A percentile compares a stretch with the other conserved stretches of the same genome.
Conservation (phyloP, 129 eudicot genomes). For the Lactuca saligna region DNA sequence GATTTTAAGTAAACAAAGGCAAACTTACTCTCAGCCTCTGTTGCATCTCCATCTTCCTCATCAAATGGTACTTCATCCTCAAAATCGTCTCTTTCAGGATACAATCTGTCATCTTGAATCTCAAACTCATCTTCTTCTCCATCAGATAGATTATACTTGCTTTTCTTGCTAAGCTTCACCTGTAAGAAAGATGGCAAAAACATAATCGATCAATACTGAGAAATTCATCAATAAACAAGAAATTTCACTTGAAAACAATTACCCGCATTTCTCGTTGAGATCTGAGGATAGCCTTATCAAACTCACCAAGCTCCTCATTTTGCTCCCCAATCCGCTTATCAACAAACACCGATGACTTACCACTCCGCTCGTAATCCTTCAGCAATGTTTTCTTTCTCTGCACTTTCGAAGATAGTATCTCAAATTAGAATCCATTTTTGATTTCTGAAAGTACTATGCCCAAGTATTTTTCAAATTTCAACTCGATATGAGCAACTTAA, state of each 20-base stretch:
- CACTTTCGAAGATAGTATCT: slow-evolving; percentile 10
- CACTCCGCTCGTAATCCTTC: slow-evolving; percentile 82
- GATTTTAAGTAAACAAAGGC: slow-evolving; percentile 5
- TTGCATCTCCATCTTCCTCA: slow-evolving; percentile 52
- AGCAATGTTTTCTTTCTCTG: slow-evolving; percentile 90
- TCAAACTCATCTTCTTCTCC: slow-evolving; percentile 90
- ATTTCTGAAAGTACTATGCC: background rate
- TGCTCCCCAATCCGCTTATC: slow-evolving; percentile 95
- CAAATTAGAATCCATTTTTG: slow-evolving; percentile 7
- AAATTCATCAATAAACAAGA: background rate
- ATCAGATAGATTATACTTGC: slow-evolving; percentile 83
- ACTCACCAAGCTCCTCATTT: slow-evolving; percentile 80
- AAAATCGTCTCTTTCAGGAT: slow-evolving; percentile 74
- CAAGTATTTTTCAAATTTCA: background rate
- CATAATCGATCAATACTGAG: background rate
- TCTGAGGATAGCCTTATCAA: slow-evolving; percentile 83
- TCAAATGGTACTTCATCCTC: slow-evolving; percentile 73
- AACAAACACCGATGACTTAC: slow-evolving; percentile 75
- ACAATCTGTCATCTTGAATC: slow-evolving; percentile 37
- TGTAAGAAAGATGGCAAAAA: slow-evolving; percentile 17
- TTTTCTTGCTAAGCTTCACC: slow-evolving; percentile 68
- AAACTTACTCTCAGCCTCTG: slow-evolving; percentile 52
- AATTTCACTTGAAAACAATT: slow-evolving; percentile 1
- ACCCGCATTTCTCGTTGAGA: slow-evolving; percentile 95
- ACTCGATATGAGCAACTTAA: background rate